Conservation (phyloP, 2,329 filamentous ascomycete species). For the Stachybotrys elegans region DNA sequence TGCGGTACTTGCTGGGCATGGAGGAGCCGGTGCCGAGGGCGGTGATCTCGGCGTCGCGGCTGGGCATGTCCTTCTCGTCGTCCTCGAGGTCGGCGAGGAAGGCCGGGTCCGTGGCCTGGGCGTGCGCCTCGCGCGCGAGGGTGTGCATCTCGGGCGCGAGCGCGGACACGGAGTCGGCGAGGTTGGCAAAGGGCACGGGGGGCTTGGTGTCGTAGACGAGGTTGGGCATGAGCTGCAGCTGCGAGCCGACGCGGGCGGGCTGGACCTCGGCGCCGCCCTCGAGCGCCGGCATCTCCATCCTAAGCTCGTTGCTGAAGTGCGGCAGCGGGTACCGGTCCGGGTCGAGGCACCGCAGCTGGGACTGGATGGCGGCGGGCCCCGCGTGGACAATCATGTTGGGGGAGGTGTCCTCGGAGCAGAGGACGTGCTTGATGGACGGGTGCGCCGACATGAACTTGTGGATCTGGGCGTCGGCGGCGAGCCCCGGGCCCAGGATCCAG, state of each 20-base stretch:
- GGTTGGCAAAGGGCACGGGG: conserved; percentile 36
- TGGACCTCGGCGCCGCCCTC: conserved; percentile 23
- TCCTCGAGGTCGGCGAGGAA: conserved; percentile 46
- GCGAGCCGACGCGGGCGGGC: conserved; percentile 38
- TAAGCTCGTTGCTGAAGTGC: conserved; percentile 51
- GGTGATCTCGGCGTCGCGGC: conserved; percentile 74
- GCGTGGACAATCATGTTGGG: conserved; percentile 71
- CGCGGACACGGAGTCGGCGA: conserved; percentile 41
- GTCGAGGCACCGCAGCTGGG: conserved; percentile 69
- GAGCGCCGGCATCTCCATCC: conserved; percentile 15
- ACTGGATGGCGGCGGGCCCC: conserved; percentile 60
- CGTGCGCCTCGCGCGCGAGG: conserved; percentile 46
- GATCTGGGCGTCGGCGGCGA: conserved; percentile 59
- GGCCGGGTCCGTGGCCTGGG: conserved; percentile 32
- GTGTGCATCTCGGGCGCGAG: conserved; percentile 38
- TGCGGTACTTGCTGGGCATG: conserved; percentile 86
- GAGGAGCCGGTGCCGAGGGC: conserved; percentile 90
- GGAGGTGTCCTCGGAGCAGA: conserved; percentile 69
- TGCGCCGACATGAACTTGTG: conserved; percentile 64
- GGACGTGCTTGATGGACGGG: conserved; percentile 62
- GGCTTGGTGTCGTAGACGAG: conserved; percentile 40
- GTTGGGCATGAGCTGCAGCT: conserved; percentile 41
- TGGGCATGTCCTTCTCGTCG: conserved; percentile 61
- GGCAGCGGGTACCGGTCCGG: conserved; percentile 68
- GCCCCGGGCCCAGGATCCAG: conserved; percentile 73